Percentiles rank a stretch among this genome's conserved stretches.
These are phyloP conservation scores for Apophysomyces ossiformis DNA, from an alignment of 371 early-diverging fungal genomes.

Conservation along the genomic window DNA sequence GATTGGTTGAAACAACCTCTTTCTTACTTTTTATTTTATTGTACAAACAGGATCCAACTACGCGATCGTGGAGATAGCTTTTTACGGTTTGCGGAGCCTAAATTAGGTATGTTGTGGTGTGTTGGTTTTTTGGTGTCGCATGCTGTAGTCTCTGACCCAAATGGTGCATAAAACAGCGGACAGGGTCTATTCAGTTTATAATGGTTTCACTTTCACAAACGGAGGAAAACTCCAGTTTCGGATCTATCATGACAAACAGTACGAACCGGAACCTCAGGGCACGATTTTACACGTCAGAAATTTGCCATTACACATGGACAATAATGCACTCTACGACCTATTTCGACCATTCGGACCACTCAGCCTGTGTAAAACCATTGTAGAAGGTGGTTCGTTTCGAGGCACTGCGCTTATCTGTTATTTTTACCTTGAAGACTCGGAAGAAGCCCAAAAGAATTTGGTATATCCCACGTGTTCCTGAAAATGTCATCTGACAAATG, in stretches of 20 bases:
- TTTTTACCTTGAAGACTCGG: conserved; percentile 38
- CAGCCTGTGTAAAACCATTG: conserved; percentile 35
- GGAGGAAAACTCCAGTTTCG: conserved; percentile 28
- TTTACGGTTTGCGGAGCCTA: conserved; percentile 24
- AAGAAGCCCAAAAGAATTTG: conserved; percentile 32
- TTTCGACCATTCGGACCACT: conserved; percentile 52
- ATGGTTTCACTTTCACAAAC: conserved; percentile 30
- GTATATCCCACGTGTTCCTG: conserved; percentile 22
- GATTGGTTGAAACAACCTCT: neutral
- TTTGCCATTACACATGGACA: conserved; percentile 29
- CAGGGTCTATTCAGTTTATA: conserved; percentile 31
- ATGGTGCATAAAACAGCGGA: conserved; percentile 14
- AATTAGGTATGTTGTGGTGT: conserved; percentile 18
- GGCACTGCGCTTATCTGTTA: conserved; percentile 43
- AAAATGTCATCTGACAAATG: conserved; percentile 10
- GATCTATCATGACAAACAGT: conserved; percentile 18
- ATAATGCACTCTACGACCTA: conserved; percentile 33
- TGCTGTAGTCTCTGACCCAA: neutral
- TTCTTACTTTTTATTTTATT: neutral
- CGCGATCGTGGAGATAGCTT: conserved; percentile 19
- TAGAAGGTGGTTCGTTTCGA: conserved; percentile 28
- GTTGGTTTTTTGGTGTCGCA: neutral
- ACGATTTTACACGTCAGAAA: conserved; percentile 39
- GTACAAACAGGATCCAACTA: conserved; percentile 1
- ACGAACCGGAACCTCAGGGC: conserved; percentile 29